Evolutionary conservation across 2,329 filamentous ascomycete species (phyloP), one percentile per base, ranked within the genome.

Genomic region (Ophiosphaerella herpotricha): DNA sequence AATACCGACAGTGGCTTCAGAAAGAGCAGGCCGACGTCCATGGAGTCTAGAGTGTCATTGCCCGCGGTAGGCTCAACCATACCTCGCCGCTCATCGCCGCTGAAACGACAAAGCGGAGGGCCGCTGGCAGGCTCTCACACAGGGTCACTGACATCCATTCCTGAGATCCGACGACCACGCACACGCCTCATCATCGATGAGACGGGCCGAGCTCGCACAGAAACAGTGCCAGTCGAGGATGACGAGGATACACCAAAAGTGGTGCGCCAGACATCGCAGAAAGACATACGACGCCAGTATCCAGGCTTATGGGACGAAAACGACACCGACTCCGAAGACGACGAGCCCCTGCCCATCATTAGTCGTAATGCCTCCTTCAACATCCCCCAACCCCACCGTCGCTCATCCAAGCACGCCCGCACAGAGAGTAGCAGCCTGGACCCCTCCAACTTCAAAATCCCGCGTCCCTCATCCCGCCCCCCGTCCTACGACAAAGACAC

Each of bases 171-270:
- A 52, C 71, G 73, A 45, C 70, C 73, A 8, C 70, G 73, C 42
- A 75, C 75, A 39, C 75, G 77, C 7, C 72, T 80, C 16, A 68
- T 80, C 33, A 72, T 80, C 32, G 78, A 80, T 54, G 77, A 78
- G 53, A 75, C 68, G 43, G 78, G 78, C 12, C 69, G 73, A 37
- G 78, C 78, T 35, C 69, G 78, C 9, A 78, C 78, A 5, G 75
- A 79, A 57, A 78, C 76, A n/a, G 63, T 71, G 24, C 59, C 68
- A 39, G 60, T 61, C 1, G 68, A 73, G 1, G 67, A 73, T 5
- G 72, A 71, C 1, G 70, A 69, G 3, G 66, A 68, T 14, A 67
- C 68, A 7, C 66, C 60, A 2, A 61, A 35, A 32, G 48, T 68
- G 11, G 60, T 64, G 14, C 54, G 59, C 5, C 59, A 50, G 16